phyloP scores from a whole-genome alignment of 495 filamentous ascomycete species.

The Lichenothelia convexa region DNA sequence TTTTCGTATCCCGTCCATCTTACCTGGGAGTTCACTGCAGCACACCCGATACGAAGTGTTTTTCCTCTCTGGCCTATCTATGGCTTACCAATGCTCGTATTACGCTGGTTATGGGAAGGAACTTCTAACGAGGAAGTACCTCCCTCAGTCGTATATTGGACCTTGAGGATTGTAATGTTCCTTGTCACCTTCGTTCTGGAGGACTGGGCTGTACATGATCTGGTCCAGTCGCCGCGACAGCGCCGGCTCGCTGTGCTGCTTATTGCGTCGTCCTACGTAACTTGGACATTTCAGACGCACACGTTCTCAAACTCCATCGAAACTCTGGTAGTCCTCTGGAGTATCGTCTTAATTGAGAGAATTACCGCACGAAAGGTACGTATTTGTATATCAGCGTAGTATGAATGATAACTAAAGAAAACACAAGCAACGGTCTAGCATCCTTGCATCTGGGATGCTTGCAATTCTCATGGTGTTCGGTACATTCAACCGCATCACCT shows the following conservation, averaged over 20 bases:
- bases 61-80: slow-evolving; percentile 94
- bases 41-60: slow-evolving; percentile 73
- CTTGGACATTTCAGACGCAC: slow-evolving; percentile 97
- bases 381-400: neutral
- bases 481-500: slow-evolving; percentile 89
- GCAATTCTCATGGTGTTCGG: slow-evolving; percentile 69
- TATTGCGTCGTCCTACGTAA: slow-evolving; percentile 90
- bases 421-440: slow-evolving; percentile 45
- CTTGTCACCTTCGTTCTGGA: slow-evolving; percentile 85
- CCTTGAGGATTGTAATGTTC: slow-evolving; percentile 75
- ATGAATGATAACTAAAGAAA: neutral
- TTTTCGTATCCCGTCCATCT: slow-evolving; percentile 69
- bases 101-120: slow-evolving; percentile 71
- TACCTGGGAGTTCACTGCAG: slow-evolving; percentile 90
- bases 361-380: slow-evolving; percentile 60
- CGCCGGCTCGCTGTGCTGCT: slow-evolving; percentile 55
- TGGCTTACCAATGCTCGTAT: slow-evolving; percentile 73
- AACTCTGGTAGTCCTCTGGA: slow-evolving; percentile 80
- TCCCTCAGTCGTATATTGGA: slow-evolving; percentile 72
- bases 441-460: slow-evolving; percentile 55
- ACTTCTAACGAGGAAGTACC: slow-evolving; percentile 30
- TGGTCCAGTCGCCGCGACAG: slow-evolving; percentile 55
- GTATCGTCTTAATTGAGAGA: slow-evolving; percentile 71
- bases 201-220: slow-evolving; percentile 91
- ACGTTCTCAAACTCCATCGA: slow-evolving; percentile 97